Base-by-base conservation (phyloP, 176 grass and related monocot genomes). In the Carex scoparia region DNA sequence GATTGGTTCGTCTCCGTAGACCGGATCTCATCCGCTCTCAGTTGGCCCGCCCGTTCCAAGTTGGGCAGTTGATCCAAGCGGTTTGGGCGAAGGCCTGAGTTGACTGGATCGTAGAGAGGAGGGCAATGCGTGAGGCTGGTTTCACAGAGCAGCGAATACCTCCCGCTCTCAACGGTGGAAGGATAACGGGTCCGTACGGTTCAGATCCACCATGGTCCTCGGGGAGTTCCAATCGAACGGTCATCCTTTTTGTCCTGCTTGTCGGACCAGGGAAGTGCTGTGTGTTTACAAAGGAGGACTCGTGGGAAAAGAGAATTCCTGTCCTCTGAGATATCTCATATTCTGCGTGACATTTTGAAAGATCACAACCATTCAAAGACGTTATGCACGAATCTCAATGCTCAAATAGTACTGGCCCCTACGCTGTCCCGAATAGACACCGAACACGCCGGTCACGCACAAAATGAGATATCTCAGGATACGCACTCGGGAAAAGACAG, bases 91-190 rank as follows among this genome's bases (percentile, higher is more conserved):
- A 63, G n/a, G 19, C 61, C 61, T 3, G 8, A 0, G 61, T 63
- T 63, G 18, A 28, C 23, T 63, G 61, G 61, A 63, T 63, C 61
- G 2, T 77, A 77, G 44, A 77, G 72, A 12, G 82, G 81, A 73
- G 85, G 89, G 86, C 13, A 87, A 7, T 23, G 86, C 89, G 83
- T 88, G 15, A 86, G 86, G 86, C 83, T 91, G 86, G 86, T 0
- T 59, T 88, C 69, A 88, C 83, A 88, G 86, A 91, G 86, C 86
- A 86, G 86, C 79, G 89, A 81, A 28, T 10, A 87, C 77, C 77
- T 70, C 65, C 65, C 62, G 77, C 46, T 72, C 65, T 32, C 53
- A 63, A 82, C 85, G 63, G 85, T 87, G 76, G 77, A 40, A 64
- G 86, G 86, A 87, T 87, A 59, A 87, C 85, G 60, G 49, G 59